Conservation (phyloP, 352 stramenopile species). For the Peronosclerospora sorghi region DNA sequence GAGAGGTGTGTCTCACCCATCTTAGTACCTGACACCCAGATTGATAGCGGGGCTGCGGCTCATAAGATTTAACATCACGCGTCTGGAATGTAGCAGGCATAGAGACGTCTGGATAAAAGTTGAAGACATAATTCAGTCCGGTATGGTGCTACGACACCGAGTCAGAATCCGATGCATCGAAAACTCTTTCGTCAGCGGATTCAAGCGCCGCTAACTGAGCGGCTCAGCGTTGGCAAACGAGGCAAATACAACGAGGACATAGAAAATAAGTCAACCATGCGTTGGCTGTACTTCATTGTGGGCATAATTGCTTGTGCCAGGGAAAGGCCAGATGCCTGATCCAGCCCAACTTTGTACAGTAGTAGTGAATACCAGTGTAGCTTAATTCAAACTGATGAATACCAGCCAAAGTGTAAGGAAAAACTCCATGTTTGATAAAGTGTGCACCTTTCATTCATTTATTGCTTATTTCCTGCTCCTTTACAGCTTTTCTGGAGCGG, state of each 20-base stretch:
- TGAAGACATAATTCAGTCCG: constrained; percentile 1
- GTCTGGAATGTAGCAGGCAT: too few relatives aligned
- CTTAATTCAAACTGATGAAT: too few relatives aligned
- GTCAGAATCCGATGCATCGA: constrained; percentile 4
- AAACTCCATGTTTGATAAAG: not conserved
- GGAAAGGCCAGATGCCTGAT: too few relatives aligned
- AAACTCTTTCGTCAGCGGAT: constrained; percentile 13
- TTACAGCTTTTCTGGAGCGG: not conserved
- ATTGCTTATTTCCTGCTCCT: not conserved
- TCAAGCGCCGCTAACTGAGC: constrained; percentile 4
- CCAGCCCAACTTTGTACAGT: too few relatives aligned
- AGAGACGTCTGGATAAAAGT: too few relatives aligned
- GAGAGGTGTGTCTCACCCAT: constrained; percentile 4
- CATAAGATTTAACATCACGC: constrained; percentile 1
- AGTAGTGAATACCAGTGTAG: too few relatives aligned
- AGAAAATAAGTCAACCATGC: not conserved
- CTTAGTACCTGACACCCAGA: constrained; percentile 12
- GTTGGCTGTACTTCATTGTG: too few relatives aligned
- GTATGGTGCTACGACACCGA: constrained; percentile 5
- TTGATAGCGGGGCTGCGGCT: constrained; percentile 17
- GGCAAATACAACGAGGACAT: not conserved
- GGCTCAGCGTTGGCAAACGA: constrained; percentile 1
- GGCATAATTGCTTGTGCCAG: too few relatives aligned
- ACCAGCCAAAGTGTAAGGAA: not conserved
- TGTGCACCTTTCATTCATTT: not conserved